Percentiles rank a stretch among this genome's conserved stretches.
phyloP scores from a whole-genome alignment of 2,329 filamentous ascomycete species.

The Corinectria fuckeliana region DNA sequence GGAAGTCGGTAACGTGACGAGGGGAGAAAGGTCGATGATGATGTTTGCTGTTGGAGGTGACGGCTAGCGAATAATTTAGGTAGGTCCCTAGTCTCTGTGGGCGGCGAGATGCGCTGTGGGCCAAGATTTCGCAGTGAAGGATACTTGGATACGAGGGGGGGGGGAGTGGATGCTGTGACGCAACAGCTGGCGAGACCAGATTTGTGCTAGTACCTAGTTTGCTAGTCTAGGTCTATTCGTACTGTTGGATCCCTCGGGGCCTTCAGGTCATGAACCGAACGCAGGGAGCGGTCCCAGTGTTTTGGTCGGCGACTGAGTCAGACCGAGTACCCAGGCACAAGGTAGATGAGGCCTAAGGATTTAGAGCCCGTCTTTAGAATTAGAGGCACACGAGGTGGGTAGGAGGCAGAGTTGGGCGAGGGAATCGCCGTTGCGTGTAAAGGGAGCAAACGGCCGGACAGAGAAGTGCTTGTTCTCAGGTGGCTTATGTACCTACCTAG shows the following conservation, averaged over 20 bases:
- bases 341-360: neutral
- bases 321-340: neutral
- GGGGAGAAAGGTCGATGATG: neutral
- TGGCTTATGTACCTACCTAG: too few species aligned
- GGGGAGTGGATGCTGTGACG: constrained; percentile 21
- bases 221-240: too few species aligned
- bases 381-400: neutral
- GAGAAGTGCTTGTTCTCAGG: too few species aligned
- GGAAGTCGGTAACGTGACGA: neutral
- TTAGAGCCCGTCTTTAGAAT: neutral
- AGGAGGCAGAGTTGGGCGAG: neutral
- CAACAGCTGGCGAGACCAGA: constrained; percentile 7
- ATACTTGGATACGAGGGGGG: too few species aligned
- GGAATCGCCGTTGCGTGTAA: neutral
- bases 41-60: constrained; percentile 7
- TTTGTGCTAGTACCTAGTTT: too few species aligned
- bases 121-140: constrained; percentile 5
- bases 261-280: neutral
- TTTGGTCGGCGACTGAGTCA: neutral
- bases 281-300: neutral
- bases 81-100: constrained; percentile 7
- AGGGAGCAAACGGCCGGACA: neutral
- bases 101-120: constrained; percentile 11
- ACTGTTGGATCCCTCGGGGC: neutral
- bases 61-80: constrained; percentile 13